A percentile compares a stretch with the other conserved stretches of the same genome.
Evolutionary conservation across 1,139 yeast species (phyloP).

Genomic region (Waltiozyma solani): DNA sequence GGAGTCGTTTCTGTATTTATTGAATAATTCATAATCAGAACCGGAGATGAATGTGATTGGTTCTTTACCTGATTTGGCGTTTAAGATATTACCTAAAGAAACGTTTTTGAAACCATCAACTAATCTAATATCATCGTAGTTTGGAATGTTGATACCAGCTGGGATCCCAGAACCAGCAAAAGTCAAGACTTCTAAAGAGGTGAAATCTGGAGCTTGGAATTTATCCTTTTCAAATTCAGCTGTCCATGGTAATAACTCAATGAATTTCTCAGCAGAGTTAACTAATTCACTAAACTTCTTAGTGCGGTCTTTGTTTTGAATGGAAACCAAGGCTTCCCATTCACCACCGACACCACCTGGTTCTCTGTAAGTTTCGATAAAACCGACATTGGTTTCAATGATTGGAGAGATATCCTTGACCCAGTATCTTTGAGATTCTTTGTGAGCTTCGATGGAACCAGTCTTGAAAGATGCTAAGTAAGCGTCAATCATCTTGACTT

Average conservation of each 20-base stretch:
- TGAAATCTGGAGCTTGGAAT: slow-evolving; percentile 89
- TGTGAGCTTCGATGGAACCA: slow-evolving; percentile 81
- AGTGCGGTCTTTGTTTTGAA: slow-evolving; percentile 82
- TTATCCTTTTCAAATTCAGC: slow-evolving; percentile 64
- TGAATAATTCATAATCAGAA: slow-evolving; percentile 44
- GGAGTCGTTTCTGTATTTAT: slow-evolving; percentile 69
- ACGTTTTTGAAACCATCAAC: slow-evolving; percentile 84
- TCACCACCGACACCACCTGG: slow-evolving; percentile 90
- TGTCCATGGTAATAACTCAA: slow-evolving; percentile 69
- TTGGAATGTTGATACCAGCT: slow-evolving; percentile 89
- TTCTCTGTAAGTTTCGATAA: slow-evolving; percentile 86
- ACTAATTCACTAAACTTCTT: slow-evolving; percentile 69
- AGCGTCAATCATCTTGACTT: slow-evolving; percentile 48
- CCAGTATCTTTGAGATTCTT: slow-evolving; percentile 78
- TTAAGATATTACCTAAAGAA: slow-evolving; percentile 74
- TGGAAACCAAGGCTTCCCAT: slow-evolving; percentile 91
- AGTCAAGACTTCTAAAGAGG: slow-evolving; percentile 80
- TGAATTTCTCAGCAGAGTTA: slow-evolving; percentile 51
- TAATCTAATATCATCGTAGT: slow-evolving; percentile 80
- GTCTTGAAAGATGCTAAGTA: slow-evolving; percentile 66
- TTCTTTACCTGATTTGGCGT: slow-evolving; percentile 64
- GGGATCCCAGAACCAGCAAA: slow-evolving; percentile 89
- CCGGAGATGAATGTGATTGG: slow-evolving; percentile 57
- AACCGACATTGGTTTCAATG: slow-evolving; percentile 82
- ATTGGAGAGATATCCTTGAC: slow-evolving; percentile 77